These are phyloP conservation scores for Penicillium sp. DNA, from an alignment of 2,329 filamentous ascomycete genomes.

Conservation along the genomic window DNA sequence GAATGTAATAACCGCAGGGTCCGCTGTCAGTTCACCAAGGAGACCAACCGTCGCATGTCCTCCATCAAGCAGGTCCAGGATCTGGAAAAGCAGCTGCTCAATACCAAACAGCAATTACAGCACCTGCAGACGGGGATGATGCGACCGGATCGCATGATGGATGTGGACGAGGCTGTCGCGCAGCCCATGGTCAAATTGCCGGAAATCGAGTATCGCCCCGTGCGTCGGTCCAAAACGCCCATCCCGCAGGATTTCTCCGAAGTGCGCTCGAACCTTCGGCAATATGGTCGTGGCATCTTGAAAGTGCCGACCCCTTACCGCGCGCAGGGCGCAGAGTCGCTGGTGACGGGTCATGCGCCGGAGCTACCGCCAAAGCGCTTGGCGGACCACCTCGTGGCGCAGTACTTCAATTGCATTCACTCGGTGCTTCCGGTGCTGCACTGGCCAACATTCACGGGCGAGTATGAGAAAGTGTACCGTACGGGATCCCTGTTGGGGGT, in stretches of 20 bases:
- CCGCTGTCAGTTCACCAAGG: slow-evolving; percentile 98
- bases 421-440: slow-evolving; percentile 82
- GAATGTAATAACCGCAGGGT: slow-evolving; percentile 96
- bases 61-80: slow-evolving; percentile 99
- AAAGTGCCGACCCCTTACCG: slow-evolving; percentile 73
- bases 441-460: slow-evolving; percentile 78
- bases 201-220: slow-evolving; percentile 66
- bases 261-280: slow-evolving; percentile 72
- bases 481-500: slow-evolving; percentile 61
- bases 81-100: slow-evolving; percentile 84
- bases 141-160: slow-evolving; percentile 50
- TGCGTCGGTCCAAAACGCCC: slow-evolving; percentile 62
- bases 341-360: slow-evolving; percentile 59
- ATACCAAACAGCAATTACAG: slow-evolving; percentile 76
- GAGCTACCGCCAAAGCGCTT: slow-evolving; percentile 69
- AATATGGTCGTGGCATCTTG: slow-evolving; percentile 75
- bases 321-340: slow-evolving; percentile 50
- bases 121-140: slow-evolving; percentile 68
- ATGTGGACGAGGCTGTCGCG: slow-evolving; percentile 42
- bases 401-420: slow-evolving; percentile 78
- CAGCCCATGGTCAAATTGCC: slow-evolving; percentile 61
- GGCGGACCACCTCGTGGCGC: slow-evolving; percentile 71
- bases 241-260: slow-evolving; percentile 69
- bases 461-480: slow-evolving; percentile 77
- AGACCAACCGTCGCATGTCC: slow-evolving; percentile 97